Percentiles rank a stretch among this genome's conserved stretches.
phyloP scores from a whole-genome alignment of 139 green algal species.

The Coelastrella sp. region DNA sequence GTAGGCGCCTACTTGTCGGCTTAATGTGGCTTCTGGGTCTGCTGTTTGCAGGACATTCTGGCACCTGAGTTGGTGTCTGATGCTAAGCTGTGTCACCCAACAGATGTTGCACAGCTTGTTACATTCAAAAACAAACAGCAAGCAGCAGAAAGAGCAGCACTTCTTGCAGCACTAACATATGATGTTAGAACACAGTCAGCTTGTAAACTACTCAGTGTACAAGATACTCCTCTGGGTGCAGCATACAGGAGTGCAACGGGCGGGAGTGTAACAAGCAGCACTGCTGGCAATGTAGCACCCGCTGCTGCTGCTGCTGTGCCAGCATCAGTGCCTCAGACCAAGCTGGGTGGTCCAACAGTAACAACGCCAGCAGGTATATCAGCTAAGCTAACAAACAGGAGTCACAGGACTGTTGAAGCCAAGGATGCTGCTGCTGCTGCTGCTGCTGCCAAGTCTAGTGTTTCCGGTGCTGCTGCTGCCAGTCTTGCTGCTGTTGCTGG shows the following conservation, averaged over 20 bases:
- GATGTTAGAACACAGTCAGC: not conserved
- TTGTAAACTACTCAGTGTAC: slow-evolving; percentile 7
- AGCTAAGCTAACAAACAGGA: not conserved
- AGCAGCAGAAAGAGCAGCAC: not conserved
- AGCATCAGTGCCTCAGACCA: no score
- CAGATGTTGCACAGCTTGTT: slow-evolving; percentile 5
- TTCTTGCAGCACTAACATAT: slow-evolving; percentile 33
- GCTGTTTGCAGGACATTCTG: not conserved
- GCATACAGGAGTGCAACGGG: slow-evolving; percentile 19
- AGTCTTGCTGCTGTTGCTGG: not conserved
- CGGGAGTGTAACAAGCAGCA: not conserved
- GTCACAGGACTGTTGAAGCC: not conserved
- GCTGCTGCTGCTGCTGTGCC: not conserved
- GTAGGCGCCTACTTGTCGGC: no score
- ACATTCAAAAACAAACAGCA: slow-evolving; percentile 37
- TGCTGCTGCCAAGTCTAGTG: not conserved
- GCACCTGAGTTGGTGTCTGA: not conserved
- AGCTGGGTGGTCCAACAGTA: no score
- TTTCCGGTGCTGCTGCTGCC: not conserved
- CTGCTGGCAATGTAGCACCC: not conserved
- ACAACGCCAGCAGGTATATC: not conserved
- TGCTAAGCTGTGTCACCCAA: not conserved
- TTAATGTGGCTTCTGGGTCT: no score
- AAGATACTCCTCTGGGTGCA: not conserved
- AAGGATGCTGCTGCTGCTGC: not conserved